phyloP scores from a whole-genome alignment of 2,329 filamentous ascomycete genomes.

The Penicillium palitans region DNA sequence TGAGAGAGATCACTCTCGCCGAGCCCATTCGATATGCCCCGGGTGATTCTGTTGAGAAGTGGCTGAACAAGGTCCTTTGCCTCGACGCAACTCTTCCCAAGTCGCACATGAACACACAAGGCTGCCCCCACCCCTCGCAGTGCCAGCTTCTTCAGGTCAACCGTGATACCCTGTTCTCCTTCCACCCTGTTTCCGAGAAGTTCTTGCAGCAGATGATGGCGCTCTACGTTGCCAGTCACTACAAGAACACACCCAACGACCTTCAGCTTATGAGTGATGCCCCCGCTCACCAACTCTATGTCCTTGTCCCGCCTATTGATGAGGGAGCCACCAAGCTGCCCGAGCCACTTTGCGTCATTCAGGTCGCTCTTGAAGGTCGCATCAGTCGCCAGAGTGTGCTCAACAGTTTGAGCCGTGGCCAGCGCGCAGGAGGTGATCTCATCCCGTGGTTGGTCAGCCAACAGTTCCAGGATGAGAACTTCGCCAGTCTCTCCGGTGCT shows the following conservation, averaged over 20 bases:
- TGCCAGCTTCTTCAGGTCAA: constrained; percentile 94
- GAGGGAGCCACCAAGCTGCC: constrained; percentile 77
- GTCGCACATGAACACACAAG: constrained; percentile 68
- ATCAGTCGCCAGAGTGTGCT: constrained; percentile 93
- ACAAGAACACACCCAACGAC: constrained; percentile 98
- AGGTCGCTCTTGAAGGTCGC: constrained; percentile 89
- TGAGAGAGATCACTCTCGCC: constrained; percentile 87
- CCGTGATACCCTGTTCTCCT: constrained; percentile 95
- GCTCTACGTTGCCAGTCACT: constrained; percentile 93
- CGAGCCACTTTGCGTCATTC: constrained; percentile 91
- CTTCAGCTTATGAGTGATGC: constrained; percentile 98
- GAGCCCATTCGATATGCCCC: constrained; percentile 94
- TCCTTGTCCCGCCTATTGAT: constrained; percentile 81
- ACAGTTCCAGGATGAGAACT: constrained; percentile 97
- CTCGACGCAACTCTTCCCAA: constrained; percentile 87
- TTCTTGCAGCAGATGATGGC: constrained; percentile 99
- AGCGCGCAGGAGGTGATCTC: constrained; percentile 84
- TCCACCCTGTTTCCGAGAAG: constrained; percentile 93
- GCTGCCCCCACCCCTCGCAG: constrained; percentile 84
- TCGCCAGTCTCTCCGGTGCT: constrained; percentile 88
- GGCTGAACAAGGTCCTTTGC: constrained; percentile 92
- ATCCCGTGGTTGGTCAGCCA: constrained; percentile 98
- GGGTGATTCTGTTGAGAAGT: constrained; percentile 89
- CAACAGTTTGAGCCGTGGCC: constrained; percentile 83
- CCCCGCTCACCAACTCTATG: constrained; percentile 92